phyloP scores from a whole-genome alignment of 2,329 filamentous ascomycete species.

The Cytospora paraplurivora region DNA sequence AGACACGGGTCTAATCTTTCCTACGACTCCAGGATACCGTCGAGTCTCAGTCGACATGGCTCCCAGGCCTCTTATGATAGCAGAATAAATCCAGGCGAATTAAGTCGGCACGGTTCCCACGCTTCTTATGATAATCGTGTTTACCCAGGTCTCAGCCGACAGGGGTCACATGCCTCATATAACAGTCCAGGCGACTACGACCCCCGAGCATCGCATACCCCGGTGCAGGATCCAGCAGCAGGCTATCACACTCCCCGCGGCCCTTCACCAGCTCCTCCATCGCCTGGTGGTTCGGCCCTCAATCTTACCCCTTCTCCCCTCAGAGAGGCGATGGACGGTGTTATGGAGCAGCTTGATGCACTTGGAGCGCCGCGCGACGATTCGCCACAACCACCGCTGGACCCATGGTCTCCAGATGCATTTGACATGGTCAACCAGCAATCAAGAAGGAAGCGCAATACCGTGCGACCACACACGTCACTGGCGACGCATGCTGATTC shows the following conservation, averaged over 20 bases:
- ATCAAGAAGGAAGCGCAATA: slow-evolving; percentile 40
- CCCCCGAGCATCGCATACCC: slow-evolving; percentile 28
- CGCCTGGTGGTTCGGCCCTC: slow-evolving; percentile 65
- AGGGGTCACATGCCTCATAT: slow-evolving; percentile 45
- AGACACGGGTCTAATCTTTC: too few relatives aligned
- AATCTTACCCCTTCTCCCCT: slow-evolving; percentile 79
- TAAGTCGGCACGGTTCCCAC: slow-evolving; percentile 29
- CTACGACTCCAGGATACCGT: too few relatives aligned
- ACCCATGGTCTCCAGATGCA: slow-evolving; percentile 89
- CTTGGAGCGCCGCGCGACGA: slow-evolving; percentile 68
- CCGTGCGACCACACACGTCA: slow-evolving; percentile 68
- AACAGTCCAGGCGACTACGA: slow-evolving; percentile 33
- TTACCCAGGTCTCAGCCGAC: slow-evolving; percentile 33
- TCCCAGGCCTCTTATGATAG: slow-evolving; percentile 39
- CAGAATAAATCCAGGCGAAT: slow-evolving; percentile 13
- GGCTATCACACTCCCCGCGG: slow-evolving; percentile 58
- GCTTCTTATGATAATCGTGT: slow-evolving; percentile 28
- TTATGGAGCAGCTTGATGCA: slow-evolving; percentile 91
- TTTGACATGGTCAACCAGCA: slow-evolving; percentile 62
- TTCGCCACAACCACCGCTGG: slow-evolving; percentile 56
- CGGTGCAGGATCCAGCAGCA: slow-evolving; percentile 44
- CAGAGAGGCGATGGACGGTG: slow-evolving; percentile 94
- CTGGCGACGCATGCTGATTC: slow-evolving; percentile 61
- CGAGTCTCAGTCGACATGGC: slow-evolving; percentile 38
- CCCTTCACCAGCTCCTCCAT: slow-evolving; percentile 67